Percentiles rank a stretch among this genome's conserved stretches.
Evolutionary conservation across 306 rosid genomes (phyloP).

Genomic region (Cucurbita moschata): DNA sequence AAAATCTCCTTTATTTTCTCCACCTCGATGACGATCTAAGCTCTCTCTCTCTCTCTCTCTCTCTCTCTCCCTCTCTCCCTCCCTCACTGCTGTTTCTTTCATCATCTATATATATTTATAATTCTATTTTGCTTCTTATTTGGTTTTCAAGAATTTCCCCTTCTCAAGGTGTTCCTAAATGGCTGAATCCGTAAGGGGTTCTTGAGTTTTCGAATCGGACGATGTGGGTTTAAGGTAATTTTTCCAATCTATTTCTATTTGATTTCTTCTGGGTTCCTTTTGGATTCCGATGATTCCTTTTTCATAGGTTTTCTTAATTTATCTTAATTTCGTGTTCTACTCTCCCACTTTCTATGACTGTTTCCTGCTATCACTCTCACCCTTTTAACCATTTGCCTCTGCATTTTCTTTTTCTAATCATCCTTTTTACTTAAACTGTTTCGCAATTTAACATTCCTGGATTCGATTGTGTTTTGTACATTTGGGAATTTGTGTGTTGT

Average conservation of each 20-base stretch:
- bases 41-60: constrained; percentile 17
- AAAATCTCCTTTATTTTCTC: constrained; percentile 53
- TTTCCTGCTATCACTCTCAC: background rate
- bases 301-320: constrained; percentile 21
- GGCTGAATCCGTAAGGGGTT: constrained; percentile 41
- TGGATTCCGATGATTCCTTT: constrained; percentile 13
- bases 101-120: constrained; percentile 4
- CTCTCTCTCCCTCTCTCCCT: constrained; percentile 12
- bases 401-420: background rate
- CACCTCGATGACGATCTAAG: constrained; percentile 62
- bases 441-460: background rate
- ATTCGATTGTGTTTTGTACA: background rate
- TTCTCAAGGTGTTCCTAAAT: constrained; percentile 26
- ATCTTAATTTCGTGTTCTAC: constrained; percentile 1
- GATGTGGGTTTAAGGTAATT: constrained; percentile 82
- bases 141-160: constrained; percentile 16
- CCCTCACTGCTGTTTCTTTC: constrained; percentile 44
- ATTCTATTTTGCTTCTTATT: constrained; percentile 4
- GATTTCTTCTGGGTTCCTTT: constrained; percentile 14
- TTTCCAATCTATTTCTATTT: constrained; percentile 18
- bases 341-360: background rate
- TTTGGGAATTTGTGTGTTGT: background rate
- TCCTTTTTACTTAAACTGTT: background rate
- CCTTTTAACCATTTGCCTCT: background rate
- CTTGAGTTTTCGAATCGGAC: constrained; percentile 23